Evolutionary conservation across 1,284 basidiomycete species (phyloP).

Genomic region (Papiliotrema fonsecae): DNA sequence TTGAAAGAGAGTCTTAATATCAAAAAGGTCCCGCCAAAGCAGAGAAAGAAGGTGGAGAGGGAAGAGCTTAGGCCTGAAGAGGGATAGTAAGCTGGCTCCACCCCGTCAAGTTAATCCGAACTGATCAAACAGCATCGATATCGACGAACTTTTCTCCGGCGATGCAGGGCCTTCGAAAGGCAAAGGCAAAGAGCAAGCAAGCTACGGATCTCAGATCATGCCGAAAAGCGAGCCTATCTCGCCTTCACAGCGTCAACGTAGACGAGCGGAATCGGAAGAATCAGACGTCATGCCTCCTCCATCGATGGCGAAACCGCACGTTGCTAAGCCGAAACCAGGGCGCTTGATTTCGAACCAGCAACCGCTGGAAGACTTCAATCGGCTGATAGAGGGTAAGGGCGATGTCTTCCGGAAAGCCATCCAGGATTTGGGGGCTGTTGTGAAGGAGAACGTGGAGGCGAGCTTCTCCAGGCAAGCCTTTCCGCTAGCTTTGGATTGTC

Average conservation of each 20-base stretch:
- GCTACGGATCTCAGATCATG: too few species aligned
- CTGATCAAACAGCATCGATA: conserved; percentile 36
- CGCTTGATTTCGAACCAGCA: conserved; percentile 60
- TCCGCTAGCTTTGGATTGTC: conserved; percentile 66
- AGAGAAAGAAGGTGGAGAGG: conserved; percentile 53
- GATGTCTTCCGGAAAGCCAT: conserved; percentile 72
- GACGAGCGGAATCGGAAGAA: conserved; percentile 21
- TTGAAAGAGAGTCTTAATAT: conserved; percentile 67
- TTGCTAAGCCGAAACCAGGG: conserved; percentile 32
- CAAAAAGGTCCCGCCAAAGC: conserved; percentile 49
- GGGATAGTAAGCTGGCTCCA: conserved; percentile 29
- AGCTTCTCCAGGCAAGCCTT: conserved; percentile 65
- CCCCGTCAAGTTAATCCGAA: background rate
- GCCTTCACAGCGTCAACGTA: conserved; percentile 40
- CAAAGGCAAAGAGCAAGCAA: conserved; percentile 1
- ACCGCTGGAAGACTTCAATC: conserved; percentile 70
- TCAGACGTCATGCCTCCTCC: conserved; percentile 47
- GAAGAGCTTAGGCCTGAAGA: conserved; percentile 36
- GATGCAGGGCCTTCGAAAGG: background rate
- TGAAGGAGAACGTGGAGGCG: conserved; percentile 62
- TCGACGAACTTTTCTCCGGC: conserved; percentile 41
- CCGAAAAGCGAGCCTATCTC: conserved; percentile 9
- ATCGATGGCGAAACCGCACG: conserved; percentile 2
- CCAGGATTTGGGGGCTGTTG: conserved; percentile 64
- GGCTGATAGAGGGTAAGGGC: conserved; percentile 59